A percentile compares a stretch with the other conserved stretches of the same genome.
Evolutionary conservation across 1,284 basidiomycete genomes (phyloP).

Genomic region (Phellinidium pouzarii): DNA sequence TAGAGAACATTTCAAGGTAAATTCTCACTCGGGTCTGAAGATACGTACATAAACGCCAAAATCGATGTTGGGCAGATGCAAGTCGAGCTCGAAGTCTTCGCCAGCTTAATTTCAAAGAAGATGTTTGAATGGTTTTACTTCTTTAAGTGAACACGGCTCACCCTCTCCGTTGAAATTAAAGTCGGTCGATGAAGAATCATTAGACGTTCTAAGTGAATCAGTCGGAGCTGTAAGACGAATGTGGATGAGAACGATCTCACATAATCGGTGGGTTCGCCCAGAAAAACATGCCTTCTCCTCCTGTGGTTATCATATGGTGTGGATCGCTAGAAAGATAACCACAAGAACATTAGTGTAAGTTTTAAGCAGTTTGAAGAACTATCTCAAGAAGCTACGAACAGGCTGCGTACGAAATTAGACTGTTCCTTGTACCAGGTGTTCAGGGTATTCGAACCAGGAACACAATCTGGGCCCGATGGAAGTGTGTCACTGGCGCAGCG

Average conservation of each 20-base stretch:
- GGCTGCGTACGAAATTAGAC: constrained; percentile 41
- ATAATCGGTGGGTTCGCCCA: constrained; percentile 37
- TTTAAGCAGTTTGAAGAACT: not conserved
- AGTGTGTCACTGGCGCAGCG: constrained; percentile 45
- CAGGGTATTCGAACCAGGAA: constrained; percentile 40
- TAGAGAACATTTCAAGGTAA: constrained; percentile 2
- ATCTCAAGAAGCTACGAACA: constrained; percentile 31
- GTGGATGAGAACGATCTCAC: constrained; percentile 21
- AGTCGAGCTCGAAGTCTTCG: constrained; percentile 47
- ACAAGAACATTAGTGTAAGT: not conserved
- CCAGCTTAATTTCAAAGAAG: constrained; percentile 34
- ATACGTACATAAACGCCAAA: constrained; percentile 45
- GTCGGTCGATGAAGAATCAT: constrained; percentile 39
- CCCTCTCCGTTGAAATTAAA: constrained; percentile 54
- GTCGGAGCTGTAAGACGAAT: not conserved
- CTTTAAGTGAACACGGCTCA: constrained; percentile 20
- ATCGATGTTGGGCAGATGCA: constrained; percentile 46
- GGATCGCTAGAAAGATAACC: constrained; percentile 35
- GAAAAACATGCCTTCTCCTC: constrained; percentile 52
- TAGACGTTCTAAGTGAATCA: constrained; percentile 31
- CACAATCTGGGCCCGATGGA: constrained; percentile 39
- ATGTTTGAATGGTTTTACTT: too few species aligned
- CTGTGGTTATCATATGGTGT: constrained; percentile 49
- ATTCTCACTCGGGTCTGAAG: not conserved
- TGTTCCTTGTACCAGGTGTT: constrained; percentile 46